A percentile compares a stretch with the other conserved stretches of the same genome.
These are phyloP conservation scores for Clavispora vitiphila DNA, from an alignment of 805 yeast species.

Conservation along the genomic window DNA sequence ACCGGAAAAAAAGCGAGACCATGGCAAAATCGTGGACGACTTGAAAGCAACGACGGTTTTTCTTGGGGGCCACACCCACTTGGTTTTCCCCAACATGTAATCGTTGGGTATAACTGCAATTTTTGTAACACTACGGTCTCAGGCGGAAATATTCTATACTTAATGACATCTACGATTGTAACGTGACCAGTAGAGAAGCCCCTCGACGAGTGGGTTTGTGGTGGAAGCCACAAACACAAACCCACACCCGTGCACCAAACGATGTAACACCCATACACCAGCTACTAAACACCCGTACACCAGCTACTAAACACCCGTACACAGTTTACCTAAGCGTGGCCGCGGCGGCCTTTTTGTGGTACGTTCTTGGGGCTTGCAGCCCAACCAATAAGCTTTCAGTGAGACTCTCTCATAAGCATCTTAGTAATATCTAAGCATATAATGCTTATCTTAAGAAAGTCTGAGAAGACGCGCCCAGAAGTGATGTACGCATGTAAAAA, in stretches of 20 bases:
- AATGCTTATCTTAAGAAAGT: no score
- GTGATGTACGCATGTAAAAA: no score
- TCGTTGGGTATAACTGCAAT: background rate
- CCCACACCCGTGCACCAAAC: background rate
- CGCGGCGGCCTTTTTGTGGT: background rate
- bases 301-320: background rate
- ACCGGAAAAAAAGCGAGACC: conserved; percentile 28
- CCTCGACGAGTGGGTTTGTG: background rate
- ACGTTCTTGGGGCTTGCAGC: no score
- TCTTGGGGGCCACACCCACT: conserved; percentile 32
- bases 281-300: background rate
- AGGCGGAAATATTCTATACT: background rate
- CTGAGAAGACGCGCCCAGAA: no score
- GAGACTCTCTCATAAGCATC: no score
- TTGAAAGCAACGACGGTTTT: conserved; percentile 20
- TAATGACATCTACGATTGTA: background rate
- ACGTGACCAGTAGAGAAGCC: no score
- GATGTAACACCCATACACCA: background rate
- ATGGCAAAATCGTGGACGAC: conserved; percentile 14
- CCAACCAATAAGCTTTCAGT: no score
- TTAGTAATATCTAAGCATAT: no score
- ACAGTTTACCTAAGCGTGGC: background rate
- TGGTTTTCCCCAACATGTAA: conserved; percentile 34
- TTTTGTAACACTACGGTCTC: no score
- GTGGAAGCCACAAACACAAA: background rate